Evolutionary conservation across 1,284 basidiomycete genomes (phyloP), one percentile per base, ranked within the genome.

Genomic region (Vanrija sp.): DNA sequence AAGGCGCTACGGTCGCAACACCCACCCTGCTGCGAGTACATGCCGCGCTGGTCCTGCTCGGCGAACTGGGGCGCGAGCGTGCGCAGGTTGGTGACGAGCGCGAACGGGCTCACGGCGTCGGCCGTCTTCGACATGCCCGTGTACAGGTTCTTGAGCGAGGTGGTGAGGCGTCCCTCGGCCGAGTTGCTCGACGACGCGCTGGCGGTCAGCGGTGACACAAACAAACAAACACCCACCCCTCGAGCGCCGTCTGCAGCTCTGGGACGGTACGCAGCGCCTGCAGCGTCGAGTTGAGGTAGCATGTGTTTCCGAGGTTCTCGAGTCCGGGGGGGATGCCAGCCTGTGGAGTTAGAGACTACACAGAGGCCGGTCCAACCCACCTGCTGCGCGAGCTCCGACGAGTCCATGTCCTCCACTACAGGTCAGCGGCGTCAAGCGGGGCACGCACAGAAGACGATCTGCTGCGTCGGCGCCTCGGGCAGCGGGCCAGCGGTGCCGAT

Each of bases 231-330:
- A 76, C 83, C 65, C 68, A 87, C 85, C 75, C 74, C 60, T 73
- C 74, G 19, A 95, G 80, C 1, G 88, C 86, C 1, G 78, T 73
- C 65, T 88, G 86, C 1, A 98, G 81, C 68, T 97, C 91, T 0
- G 93, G 92, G 52, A 98, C 88, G 3, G 88, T 85, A 18, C 91
- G 86, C 61, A 98, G 81, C 15, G 91, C 88, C 78, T 98, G 95
- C 2, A 98, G 80, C 0, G 91, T 93, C 6, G 95, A 86, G 71
- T 97, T 98, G 85, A 98, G 90, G 76, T 98, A 98, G 69, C 69
- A 75, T 38, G 73, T 68, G 55, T 76, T 74, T 50, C 75, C 67
- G 21, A 75, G 59, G 50, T 68, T 72, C 54, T 68, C 57, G 6
- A 72, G 60, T 8, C 67, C 71, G 19, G 64, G 53, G 6, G 56